phyloP scores from a whole-genome alignment of 106 monocot genomes.

The Chionographis japonica region DNA sequence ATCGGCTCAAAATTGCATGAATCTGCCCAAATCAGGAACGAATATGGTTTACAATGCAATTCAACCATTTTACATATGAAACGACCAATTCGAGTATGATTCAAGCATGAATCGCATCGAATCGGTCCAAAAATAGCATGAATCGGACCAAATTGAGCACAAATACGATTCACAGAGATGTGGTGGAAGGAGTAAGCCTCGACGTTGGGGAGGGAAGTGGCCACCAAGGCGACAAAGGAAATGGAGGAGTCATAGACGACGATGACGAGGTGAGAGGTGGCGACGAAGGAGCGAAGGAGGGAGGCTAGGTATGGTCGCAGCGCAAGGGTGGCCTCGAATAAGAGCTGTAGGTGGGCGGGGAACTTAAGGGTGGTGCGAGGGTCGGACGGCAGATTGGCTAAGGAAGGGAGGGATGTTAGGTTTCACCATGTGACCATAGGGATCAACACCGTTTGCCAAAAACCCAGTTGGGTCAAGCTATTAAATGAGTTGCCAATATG shows the following conservation, averaged over 20 bases:
- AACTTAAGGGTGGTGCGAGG: conserved; percentile 19
- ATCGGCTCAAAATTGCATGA: conserved; percentile 10
- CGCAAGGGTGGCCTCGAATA: conserved; percentile 30
- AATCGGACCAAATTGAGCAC: too few relatives aligned
- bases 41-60: too few relatives aligned
- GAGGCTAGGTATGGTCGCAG: conserved; percentile 12
- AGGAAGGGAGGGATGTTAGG: conserved; percentile 35
- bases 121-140: too few relatives aligned
- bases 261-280: conserved; percentile 27
- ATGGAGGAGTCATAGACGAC: conserved; percentile 71
- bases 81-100: too few relatives aligned
- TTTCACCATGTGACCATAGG: too few relatives aligned
- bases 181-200: conserved; percentile 48
- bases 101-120: too few relatives aligned
- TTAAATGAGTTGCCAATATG: too few relatives aligned
- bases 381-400: conserved; percentile 22
- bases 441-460: too few relatives aligned
- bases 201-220: conserved; percentile 17
- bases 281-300: conserved; percentile 34
- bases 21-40: neutral
- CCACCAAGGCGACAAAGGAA: conserved; percentile 41
- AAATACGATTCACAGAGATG: conserved; percentile 33
- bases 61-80: too few relatives aligned
- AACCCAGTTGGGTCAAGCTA: too few relatives aligned
- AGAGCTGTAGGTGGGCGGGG: conserved; percentile 49